A percentile compares a stretch with the other conserved stretches of the same genome.
Evolutionary conservation across 352 stramenopile species (phyloP).

Genomic region (Phytopythium delawarense): DNA sequence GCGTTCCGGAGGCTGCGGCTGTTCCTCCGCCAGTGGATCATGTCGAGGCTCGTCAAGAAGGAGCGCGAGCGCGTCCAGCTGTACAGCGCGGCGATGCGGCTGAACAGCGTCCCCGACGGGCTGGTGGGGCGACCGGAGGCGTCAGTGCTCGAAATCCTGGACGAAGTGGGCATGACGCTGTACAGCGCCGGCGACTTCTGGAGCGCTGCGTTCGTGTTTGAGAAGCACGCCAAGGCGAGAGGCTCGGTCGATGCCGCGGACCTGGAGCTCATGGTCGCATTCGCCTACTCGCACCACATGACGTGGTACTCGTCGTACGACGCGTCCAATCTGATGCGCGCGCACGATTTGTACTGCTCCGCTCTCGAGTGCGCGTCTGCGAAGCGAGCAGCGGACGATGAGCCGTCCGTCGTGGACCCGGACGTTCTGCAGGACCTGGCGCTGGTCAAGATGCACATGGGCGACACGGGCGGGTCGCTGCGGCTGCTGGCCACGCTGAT

Average conservation of each 20-base stretch:
- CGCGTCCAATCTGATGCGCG: constrained; percentile 35
- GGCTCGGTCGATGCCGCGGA: constrained; percentile 9
- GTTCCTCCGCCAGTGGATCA: constrained; percentile 42
- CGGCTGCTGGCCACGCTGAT: constrained; percentile 55
- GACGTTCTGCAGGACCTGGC: constrained; percentile 55
- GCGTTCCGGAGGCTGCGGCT: constrained; percentile 25
- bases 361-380: constrained; percentile 18
- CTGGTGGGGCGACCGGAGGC: constrained; percentile 14
- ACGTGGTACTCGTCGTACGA: constrained; percentile 61
- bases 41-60: constrained; percentile 35
- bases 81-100: constrained; percentile 15
- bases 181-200: constrained; percentile 49
- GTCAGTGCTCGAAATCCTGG: constrained; percentile 28
- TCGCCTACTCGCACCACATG: constrained; percentile 69
- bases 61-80: constrained; percentile 29
- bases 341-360: constrained; percentile 42
- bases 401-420: constrained; percentile 20
- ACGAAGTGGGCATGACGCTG: constrained; percentile 31
- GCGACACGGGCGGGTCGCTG: constrained; percentile 43
- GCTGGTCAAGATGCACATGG: constrained; percentile 60
- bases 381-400: background rate
- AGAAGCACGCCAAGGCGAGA: constrained; percentile 21
- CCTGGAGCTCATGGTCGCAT: constrained; percentile 15
- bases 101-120: background rate
- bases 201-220: constrained; percentile 48